These are phyloP conservation scores for Annulohypoxylon maeteangense DNA, from an alignment of 495 filamentous ascomycete genomes.

Conservation along the genomic window DNA sequence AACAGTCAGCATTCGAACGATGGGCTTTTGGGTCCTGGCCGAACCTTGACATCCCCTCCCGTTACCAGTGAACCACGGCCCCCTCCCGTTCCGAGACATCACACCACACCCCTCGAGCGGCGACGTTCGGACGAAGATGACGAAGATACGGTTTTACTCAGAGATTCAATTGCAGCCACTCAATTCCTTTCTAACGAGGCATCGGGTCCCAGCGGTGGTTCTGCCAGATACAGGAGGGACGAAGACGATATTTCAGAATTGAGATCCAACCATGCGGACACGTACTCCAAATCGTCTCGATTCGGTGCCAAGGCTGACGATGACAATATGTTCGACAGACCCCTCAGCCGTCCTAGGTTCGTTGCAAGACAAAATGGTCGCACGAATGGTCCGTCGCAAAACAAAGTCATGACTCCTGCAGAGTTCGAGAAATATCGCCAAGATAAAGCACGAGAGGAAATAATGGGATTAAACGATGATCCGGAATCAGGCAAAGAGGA, in stretches of 20 bases:
- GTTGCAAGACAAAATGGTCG: slow-evolving; percentile 55
- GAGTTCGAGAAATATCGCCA: slow-evolving; percentile 87
- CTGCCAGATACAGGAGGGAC: slow-evolving; percentile 50
- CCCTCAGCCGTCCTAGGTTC: slow-evolving; percentile 65
- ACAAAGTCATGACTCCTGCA: slow-evolving; percentile 88
- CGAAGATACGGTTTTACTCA: slow-evolving; percentile 74
- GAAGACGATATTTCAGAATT: slow-evolving; percentile 40
- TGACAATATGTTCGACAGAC: slow-evolving; percentile 61
- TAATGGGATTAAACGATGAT: slow-evolving; percentile 47
- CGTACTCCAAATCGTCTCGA: slow-evolving; percentile 49
- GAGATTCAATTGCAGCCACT: slow-evolving; percentile 67
- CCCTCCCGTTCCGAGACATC: slow-evolving; percentile 57
- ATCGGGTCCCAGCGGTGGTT: slow-evolving; percentile 11
- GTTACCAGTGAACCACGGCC: slow-evolving; percentile 20
- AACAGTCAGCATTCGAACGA: slow-evolving; percentile 74
- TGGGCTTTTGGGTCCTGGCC: slow-evolving; percentile 63
- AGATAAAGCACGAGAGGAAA: slow-evolving; percentile 73
- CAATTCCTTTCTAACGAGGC: slow-evolving; percentile 51
- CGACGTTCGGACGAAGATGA: slow-evolving; percentile 67
- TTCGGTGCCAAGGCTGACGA: slow-evolving; percentile 53
- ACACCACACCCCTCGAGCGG: slow-evolving; percentile 56
- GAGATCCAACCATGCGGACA: slow-evolving; percentile 39
- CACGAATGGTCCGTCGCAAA: slow-evolving; percentile 56
- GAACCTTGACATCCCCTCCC: slow-evolving; percentile 43
- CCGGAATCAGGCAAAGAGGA: slow-evolving; percentile 65